Conservation (phyloP, 306 rosid species). For the Aeschynomene evenia region DNA sequence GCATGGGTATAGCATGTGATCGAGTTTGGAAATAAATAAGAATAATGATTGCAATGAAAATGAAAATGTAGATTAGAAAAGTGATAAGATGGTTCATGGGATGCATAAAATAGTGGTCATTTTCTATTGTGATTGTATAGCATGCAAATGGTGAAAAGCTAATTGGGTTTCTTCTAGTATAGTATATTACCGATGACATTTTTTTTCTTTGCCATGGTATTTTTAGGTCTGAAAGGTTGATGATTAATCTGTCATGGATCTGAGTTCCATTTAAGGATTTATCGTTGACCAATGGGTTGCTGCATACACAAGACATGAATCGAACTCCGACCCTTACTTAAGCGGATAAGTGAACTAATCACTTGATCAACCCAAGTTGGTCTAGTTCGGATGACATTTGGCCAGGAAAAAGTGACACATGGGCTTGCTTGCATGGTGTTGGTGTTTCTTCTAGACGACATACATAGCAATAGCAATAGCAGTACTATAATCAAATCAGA, state of each 20-base stretch:
- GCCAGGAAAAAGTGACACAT: slow-evolving; percentile 14
- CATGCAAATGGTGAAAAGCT: slow-evolving; percentile 1
- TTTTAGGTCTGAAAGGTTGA: no score
- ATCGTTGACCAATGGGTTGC: no score
- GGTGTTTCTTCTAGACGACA: not conserved
- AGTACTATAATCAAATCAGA: slow-evolving; percentile 11
- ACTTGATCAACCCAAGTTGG: no score
- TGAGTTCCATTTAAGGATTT: no score
- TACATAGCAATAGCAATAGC: not conserved
- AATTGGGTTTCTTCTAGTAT: no score
- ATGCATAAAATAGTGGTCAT: slow-evolving; percentile 23
- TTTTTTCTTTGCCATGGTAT: no score
- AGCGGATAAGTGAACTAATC: no score
- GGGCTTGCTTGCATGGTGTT: no score
- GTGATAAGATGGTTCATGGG: slow-evolving; percentile 31
- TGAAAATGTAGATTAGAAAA: not conserved
- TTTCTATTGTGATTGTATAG: not conserved
- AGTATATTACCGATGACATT: no score
- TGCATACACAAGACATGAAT: no score
- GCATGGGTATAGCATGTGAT: not conserved
- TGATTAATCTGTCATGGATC: no score
- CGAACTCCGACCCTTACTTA: no score
- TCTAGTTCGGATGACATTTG: slow-evolving; percentile 23
- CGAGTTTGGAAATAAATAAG: slow-evolving; percentile 12
- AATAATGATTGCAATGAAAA: slow-evolving; percentile 18